Percentiles rank a stretch among this genome's conserved stretches.
phyloP scores from a whole-genome alignment of 331 rosid species.

The Stylosanthes scabra region DNA sequence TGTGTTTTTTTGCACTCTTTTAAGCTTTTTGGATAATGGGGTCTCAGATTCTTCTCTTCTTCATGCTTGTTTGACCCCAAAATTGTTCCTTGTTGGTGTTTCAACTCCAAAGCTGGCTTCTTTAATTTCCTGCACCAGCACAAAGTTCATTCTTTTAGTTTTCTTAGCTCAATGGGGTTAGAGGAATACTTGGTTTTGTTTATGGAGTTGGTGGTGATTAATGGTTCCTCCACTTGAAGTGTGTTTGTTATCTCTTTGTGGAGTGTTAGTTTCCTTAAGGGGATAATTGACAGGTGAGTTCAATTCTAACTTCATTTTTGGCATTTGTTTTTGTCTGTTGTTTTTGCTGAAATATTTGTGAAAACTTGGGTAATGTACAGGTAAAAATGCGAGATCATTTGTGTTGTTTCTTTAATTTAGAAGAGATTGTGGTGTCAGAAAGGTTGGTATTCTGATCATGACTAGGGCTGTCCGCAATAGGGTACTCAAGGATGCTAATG shows the following conservation, averaged over 20 bases:
- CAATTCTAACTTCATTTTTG: slow-evolving; percentile 42
- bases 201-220: slow-evolving; percentile 32
- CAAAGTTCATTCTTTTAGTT: slow-evolving; percentile 36
- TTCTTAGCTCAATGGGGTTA: slow-evolving; percentile 38
- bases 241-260: slow-evolving; percentile 37
- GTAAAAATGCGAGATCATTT: slow-evolving; percentile 53
- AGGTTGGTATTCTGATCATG: slow-evolving; percentile 78
- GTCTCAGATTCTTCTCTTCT: slow-evolving; percentile 37
- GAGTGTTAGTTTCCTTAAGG: slow-evolving; percentile 35
- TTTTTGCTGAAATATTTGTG: slow-evolving; percentile 42
- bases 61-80: slow-evolving; percentile 35
- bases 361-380: slow-evolving; percentile 36
- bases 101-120: slow-evolving; percentile 24
- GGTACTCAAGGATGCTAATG: slow-evolving; percentile 96
- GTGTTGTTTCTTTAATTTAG: slow-evolving; percentile 53
- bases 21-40: slow-evolving; percentile 50
- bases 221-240: slow-evolving; percentile 38
- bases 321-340: background rate
- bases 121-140: slow-evolving; percentile 15
- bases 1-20: slow-evolving; percentile 27
- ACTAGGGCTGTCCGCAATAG: slow-evolving; percentile 92
- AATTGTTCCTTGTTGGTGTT: slow-evolving; percentile 34
- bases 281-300: slow-evolving; percentile 47
- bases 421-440: slow-evolving; percentile 49
- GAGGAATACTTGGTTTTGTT: slow-evolving; percentile 31